Percentiles rank a stretch among this genome's conserved stretches.
phyloP scores from a whole-genome alignment of 2,329 filamentous ascomycete genomes.

The Scedosporium apiospermum region DNA sequence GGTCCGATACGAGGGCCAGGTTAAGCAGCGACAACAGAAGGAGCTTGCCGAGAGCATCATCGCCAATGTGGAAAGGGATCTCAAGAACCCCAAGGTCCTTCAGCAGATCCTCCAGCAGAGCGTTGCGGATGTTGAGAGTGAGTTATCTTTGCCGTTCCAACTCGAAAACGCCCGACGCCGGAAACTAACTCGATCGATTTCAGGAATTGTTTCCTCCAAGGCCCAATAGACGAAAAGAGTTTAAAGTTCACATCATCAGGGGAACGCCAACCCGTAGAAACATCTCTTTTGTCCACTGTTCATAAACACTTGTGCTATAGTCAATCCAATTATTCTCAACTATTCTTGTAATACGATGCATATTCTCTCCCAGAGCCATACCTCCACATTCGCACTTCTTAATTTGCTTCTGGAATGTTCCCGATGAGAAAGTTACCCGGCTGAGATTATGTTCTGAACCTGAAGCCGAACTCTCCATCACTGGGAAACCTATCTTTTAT shows the following conservation, averaged over 20 bases:
- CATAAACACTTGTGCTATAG: slow-evolving; percentile 55
- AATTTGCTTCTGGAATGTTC: too few relatives aligned
- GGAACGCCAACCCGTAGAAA: slow-evolving; percentile 19
- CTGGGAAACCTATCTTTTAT: too few relatives aligned
- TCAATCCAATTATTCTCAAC: slow-evolving; percentile 31
- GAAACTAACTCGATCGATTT: background rate
- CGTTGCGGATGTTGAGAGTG: slow-evolving; percentile 92
- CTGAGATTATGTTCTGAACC: too few relatives aligned
- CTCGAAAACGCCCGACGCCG: slow-evolving; percentile 20
- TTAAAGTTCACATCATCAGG: slow-evolving; percentile 23
- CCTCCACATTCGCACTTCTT: background rate
- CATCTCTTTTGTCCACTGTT: slow-evolving; percentile 47
- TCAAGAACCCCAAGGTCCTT: slow-evolving; percentile 93
- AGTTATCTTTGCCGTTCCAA: slow-evolving; percentile 12
- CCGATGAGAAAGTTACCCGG: too few relatives aligned
- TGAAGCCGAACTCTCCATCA: too few relatives aligned
- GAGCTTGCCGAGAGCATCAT: slow-evolving; percentile 91
- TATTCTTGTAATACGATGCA: background rate
- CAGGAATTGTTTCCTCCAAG: slow-evolving; percentile 56
- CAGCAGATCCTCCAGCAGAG: slow-evolving; percentile 98
- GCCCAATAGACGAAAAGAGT: slow-evolving; percentile 44
- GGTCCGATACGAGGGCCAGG: slow-evolving; percentile 97
- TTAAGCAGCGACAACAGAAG: slow-evolving; percentile 97
- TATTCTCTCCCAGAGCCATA: background rate
- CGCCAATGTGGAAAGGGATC: slow-evolving; percentile 96